These are phyloP conservation scores for Tetrapisispora phaffii DNA, from an alignment of 805 yeast species.

Conservation along the genomic window DNA sequence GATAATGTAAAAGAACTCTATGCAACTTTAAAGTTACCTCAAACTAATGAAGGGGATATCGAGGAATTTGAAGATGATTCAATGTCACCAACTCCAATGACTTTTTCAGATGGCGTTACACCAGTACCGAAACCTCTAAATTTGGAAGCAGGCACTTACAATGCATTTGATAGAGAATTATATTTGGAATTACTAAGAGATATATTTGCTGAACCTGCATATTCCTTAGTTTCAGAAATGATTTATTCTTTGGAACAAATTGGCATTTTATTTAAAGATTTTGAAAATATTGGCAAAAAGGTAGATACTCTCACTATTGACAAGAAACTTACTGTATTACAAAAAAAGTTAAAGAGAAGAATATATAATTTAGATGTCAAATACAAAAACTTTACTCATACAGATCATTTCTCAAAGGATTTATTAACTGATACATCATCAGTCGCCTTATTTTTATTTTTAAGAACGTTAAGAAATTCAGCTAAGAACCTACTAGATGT, in stretches of 20 bases:
- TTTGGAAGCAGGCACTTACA: neutral
- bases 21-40: slow-evolving; percentile 1
- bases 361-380: slow-evolving; percentile 28
- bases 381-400: slow-evolving; percentile 30
- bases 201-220: slow-evolving; percentile 25
- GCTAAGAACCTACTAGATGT: slow-evolving; percentile 30
- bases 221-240: slow-evolving; percentile 28
- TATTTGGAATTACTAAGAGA: slow-evolving; percentile 28
- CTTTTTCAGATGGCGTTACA: slow-evolving; percentile 1
- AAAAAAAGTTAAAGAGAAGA: slow-evolving; percentile 19
- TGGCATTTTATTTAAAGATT: slow-evolving; percentile 10
- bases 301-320: neutral
- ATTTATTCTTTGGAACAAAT: slow-evolving; percentile 21
- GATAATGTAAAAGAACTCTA: slow-evolving; percentile 14
- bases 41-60: neutral
- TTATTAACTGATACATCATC: slow-evolving; percentile 29
- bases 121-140: neutral
- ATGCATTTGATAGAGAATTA: slow-evolving; percentile 8
- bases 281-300: slow-evolving; percentile 1
- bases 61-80: neutral
- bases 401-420: slow-evolving; percentile 30
- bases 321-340: slow-evolving; percentile 5
- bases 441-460: slow-evolving; percentile 32
- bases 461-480: slow-evolving; percentile 35
- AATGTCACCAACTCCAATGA: neutral